A percentile compares a stretch with the other conserved stretches of the same genome.
These are phyloP conservation scores for Nissolia schottii DNA, from an alignment of 306 rosid genomes.

Conservation along the genomic window DNA sequence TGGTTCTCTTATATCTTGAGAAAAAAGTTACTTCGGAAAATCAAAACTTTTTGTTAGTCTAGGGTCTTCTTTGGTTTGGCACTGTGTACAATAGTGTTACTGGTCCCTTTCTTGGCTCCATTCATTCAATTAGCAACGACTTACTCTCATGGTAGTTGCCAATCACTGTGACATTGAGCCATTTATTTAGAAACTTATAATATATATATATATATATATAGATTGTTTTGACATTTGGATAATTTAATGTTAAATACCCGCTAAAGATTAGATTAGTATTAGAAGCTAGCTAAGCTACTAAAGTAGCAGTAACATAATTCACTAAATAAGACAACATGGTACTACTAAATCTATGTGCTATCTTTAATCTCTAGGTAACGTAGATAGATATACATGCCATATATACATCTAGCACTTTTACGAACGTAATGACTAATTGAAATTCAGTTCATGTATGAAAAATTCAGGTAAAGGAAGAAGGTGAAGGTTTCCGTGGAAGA, in stretches of 20 bases:
- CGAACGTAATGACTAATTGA: constrained; percentile 24
- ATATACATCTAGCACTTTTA: constrained; percentile 10
- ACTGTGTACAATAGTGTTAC: constrained; percentile 13
- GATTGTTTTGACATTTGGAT: not conserved
- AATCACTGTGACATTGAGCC: constrained; percentile 10
- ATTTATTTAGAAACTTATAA: constrained; percentile 8
- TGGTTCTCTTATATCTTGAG: not conserved
- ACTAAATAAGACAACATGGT: constrained; percentile 12
- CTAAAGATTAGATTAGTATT: not conserved
- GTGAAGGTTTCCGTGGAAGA: constrained; percentile 40
- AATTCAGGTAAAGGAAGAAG: constrained; percentile 51
- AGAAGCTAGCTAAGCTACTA: not conserved
- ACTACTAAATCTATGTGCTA: not conserved
- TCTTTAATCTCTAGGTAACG: not conserved
- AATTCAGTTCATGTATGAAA: constrained; percentile 24
- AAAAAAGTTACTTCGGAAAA: not conserved
- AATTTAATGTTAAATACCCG: not conserved
- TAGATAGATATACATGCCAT: constrained; percentile 2
- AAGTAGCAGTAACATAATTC: not conserved
- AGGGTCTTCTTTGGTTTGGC: constrained; percentile 7
- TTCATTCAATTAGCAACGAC: constrained; percentile 32
- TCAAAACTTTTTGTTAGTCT: constrained; percentile 6
- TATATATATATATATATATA: not conserved
- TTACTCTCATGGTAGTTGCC: constrained; percentile 2
- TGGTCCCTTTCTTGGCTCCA: constrained; percentile 27